Conservation (phyloP, 768 basidiomycete species). For the Lanmaoa rubissima region DNA sequence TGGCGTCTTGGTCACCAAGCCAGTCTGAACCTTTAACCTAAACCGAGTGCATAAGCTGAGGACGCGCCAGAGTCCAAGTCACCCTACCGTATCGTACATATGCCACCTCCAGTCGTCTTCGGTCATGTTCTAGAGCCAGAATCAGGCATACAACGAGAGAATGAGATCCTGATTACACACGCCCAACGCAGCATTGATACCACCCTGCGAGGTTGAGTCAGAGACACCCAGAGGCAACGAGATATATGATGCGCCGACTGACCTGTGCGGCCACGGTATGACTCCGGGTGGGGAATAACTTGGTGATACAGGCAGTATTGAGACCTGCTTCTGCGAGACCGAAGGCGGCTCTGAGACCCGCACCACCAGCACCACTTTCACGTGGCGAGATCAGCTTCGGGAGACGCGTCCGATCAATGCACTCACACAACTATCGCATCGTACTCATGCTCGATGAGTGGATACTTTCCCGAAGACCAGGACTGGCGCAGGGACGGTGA, state of each 20-base stretch:
- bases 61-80: not conserved
- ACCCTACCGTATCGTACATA: constrained; percentile 90
- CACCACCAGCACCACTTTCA: constrained; percentile 91
- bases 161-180: constrained; percentile 43
- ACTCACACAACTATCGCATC: constrained; percentile 98
- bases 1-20: constrained; percentile 99
- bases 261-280: constrained; percentile 99
- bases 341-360: constrained; percentile 96
- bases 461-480: constrained; percentile 87
- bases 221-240: not conserved
- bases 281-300: constrained; percentile 96
- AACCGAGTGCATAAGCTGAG: constrained; percentile 16
- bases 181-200: constrained; percentile 96
- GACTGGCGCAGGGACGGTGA: constrained; percentile 41
- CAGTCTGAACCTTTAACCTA: constrained; percentile 99
- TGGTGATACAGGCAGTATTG: constrained; percentile 99
- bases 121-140: constrained; percentile 79
- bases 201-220: constrained; percentile 56
- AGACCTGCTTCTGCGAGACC: constrained; percentile 97
- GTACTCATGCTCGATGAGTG: constrained; percentile 97
- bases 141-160: constrained; percentile 5
- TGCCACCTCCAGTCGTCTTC: constrained; percentile 99
- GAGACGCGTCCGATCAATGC: not conserved
- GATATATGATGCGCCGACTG: constrained; percentile 17
- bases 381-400: constrained; percentile 11